phyloP scores from a whole-genome alignment of 2,329 filamentous ascomycete genomes.

The Sporothrix inflata region DNA sequence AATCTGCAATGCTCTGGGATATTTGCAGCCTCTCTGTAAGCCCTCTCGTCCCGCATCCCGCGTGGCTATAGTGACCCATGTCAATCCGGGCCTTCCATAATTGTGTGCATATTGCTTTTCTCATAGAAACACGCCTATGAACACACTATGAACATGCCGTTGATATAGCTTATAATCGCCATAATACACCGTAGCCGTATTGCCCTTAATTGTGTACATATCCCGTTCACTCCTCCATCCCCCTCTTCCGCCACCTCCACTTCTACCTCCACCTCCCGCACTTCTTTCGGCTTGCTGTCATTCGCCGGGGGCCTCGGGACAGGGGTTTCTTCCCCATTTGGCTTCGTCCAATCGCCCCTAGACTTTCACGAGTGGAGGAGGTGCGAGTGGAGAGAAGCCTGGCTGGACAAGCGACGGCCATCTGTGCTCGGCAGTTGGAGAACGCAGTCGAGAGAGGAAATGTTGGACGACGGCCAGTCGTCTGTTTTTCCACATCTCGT shows the following conservation, averaged over 20 bases:
- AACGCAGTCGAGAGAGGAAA: neutral
- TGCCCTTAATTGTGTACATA: constrained; percentile 1
- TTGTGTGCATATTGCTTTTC: neutral
- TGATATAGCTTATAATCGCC: neutral
- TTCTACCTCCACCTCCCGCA: neutral
- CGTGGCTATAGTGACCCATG: constrained; percentile 5
- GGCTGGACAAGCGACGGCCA: neutral
- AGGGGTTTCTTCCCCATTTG: neutral
- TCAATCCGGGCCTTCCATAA: neutral
- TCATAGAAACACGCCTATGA: neutral
- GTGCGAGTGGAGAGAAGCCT: constrained; percentile 7
- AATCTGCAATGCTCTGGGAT: too few species aligned
- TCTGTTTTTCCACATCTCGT: too few species aligned
- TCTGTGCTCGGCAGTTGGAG: constrained; percentile 18
- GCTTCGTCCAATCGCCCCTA: neutral
- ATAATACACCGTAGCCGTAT: neutral
- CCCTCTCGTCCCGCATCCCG: neutral
- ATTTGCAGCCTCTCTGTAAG: too few species aligned
- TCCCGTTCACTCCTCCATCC: neutral
- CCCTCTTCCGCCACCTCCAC: neutral
- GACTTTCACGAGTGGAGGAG: neutral
- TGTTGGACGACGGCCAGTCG: too few species aligned
- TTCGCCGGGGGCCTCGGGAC: neutral
- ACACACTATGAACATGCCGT: neutral
- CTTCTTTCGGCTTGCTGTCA: neutral